Percentiles rank a stretch among this genome's conserved stretches.
Conservation (phyloP, 106 monocot genomes). For the Iris macrosiphon region DNA sequence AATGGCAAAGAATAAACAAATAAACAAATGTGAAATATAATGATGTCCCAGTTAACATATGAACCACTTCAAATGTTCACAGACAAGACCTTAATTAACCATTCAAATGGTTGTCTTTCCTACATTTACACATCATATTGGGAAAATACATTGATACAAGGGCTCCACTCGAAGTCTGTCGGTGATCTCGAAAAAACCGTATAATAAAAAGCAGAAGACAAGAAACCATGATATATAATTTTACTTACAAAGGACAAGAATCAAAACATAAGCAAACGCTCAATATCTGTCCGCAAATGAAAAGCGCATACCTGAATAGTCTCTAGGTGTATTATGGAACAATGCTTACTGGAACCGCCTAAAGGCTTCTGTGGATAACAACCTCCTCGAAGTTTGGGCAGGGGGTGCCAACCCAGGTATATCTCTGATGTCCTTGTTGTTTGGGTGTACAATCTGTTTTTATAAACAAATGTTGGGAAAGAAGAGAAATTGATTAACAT, state of each 20-base stretch:
- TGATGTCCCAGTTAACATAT: too few relatives aligned
- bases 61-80: too few relatives aligned
- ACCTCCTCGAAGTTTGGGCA: conserved; percentile 47
- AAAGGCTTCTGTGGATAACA: conserved; percentile 31
- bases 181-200: too few relatives aligned
- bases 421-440: conserved; percentile 72
- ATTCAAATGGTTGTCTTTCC: too few relatives aligned
- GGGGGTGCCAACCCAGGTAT: conserved; percentile 92
- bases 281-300: neutral
- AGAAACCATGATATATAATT: neutral
- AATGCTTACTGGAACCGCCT: conserved; percentile 4
- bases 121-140: conserved; percentile 8
- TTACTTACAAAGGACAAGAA: conserved; percentile 5
- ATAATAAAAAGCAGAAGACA: conserved; percentile 5
- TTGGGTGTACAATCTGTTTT: conserved; percentile 72
- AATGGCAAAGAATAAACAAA: too few relatives aligned
- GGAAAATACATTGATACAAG: neutral
- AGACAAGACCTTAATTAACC: too few relatives aligned
- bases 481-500: neutral
- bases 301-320: neutral
- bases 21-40: too few relatives aligned
- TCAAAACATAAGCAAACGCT: neutral
- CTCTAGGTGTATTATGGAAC: neutral
- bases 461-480: neutral
- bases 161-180: too few relatives aligned